Conservation (phyloP, 2,329 filamentous ascomycete species). For the Trichoderma sp. region DNA sequence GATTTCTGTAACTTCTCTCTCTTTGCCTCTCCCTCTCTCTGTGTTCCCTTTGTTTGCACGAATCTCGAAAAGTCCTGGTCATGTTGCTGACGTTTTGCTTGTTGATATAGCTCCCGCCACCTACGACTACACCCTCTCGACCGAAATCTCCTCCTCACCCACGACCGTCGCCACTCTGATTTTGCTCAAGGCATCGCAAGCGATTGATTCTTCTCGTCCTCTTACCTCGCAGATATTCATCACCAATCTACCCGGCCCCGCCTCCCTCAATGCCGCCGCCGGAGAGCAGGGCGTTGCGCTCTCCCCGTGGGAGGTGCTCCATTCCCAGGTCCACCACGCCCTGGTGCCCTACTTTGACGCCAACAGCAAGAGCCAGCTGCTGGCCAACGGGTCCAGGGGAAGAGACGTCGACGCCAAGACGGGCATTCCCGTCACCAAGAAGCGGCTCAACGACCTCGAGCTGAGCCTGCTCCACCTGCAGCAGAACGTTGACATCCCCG, state of each 20-base stretch:
- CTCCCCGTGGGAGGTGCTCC: constrained; percentile 89
- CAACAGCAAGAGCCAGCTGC: constrained; percentile 81
- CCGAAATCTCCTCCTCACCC: constrained; percentile 76
- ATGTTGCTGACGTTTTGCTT: neutral
- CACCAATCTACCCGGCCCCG: constrained; percentile 84
- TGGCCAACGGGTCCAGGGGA: constrained; percentile 65
- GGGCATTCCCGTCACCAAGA: constrained; percentile 95
- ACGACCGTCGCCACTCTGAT: constrained; percentile 85
- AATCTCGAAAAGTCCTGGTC: too few species aligned
- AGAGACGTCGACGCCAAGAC: constrained; percentile 90
- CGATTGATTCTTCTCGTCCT: constrained; percentile 80
- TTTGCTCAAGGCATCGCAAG: constrained; percentile 84
- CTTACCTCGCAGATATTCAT: constrained; percentile 89
- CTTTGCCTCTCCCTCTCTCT: neutral
- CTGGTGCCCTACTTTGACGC: constrained; percentile 97
- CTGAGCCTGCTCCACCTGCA: constrained; percentile 87
- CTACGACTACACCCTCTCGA: constrained; percentile 78
- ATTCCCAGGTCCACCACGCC: constrained; percentile 87
- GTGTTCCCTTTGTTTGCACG: neutral
- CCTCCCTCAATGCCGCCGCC: constrained; percentile 66
- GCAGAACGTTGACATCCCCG: constrained; percentile 97
- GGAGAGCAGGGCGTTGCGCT: constrained; percentile 71
- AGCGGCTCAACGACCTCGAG: constrained; percentile 92
- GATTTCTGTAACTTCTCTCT: constrained; percentile 6
- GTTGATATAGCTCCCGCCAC: constrained; percentile 45